Percentiles rank a stretch among this genome's conserved stretches.
phyloP scores from a whole-genome alignment of 2,329 filamentous ascomycete species.

The Nemania sp. region DNA sequence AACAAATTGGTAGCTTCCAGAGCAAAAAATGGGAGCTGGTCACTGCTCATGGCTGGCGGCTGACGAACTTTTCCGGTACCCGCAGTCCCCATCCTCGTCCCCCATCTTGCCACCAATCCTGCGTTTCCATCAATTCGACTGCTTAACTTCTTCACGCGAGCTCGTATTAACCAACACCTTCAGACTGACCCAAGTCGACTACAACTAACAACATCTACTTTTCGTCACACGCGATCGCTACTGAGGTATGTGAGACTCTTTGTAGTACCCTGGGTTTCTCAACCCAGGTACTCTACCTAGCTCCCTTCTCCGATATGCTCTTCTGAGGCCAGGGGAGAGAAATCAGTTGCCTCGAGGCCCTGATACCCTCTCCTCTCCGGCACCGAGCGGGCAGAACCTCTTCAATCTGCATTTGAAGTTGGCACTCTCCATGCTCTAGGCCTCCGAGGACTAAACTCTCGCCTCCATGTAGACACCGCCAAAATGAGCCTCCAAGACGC shows the following conservation, averaged over 20 bases:
- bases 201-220: not conserved
- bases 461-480: conserved; percentile 71
- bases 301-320: conserved; percentile 41
- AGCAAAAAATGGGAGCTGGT: conserved; percentile 34
- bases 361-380: conserved; percentile 74
- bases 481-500: conserved; percentile 99
- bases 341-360: conserved; percentile 60
- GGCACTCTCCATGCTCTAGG: conserved; percentile 78
- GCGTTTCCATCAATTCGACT: not conserved
- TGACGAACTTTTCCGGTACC: conserved; percentile 33
- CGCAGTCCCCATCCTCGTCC: conserved; percentile 15
- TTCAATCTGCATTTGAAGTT: conserved; percentile 60
- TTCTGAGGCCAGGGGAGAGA: conserved; percentile 70
- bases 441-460: conserved; percentile 71
- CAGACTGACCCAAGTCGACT: conserved; percentile 44
- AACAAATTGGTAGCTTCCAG: conserved; percentile 32
- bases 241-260: conserved; percentile 60
- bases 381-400: conserved; percentile 78
- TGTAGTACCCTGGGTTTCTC: conserved; percentile 51
- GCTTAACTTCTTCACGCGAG: conserved; percentile 35
- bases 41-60: conserved; percentile 7
- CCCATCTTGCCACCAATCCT: too few species aligned
- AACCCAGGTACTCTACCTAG: conserved; percentile 46
- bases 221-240: conserved; percentile 33
- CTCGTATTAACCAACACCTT: conserved; percentile 41